Percentiles rank a stretch among this genome's conserved stretches.
Evolutionary conservation across 1,139 yeast species (phyloP).

Genomic region (Suhomyces atakaporum): DNA sequence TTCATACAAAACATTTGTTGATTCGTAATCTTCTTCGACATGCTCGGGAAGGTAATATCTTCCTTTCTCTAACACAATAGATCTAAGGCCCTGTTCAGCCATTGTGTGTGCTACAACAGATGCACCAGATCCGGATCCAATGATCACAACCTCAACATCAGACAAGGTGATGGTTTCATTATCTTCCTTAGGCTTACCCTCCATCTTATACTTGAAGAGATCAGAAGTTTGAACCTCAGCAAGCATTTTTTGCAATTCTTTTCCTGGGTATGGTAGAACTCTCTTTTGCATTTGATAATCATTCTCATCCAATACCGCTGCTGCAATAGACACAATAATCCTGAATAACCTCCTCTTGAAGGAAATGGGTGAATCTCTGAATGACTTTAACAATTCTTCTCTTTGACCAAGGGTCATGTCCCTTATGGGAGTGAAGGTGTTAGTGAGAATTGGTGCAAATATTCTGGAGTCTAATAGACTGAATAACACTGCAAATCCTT

Average conservation of each 20-base stretch:
- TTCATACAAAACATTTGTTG: conserved; percentile 47
- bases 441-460: conserved; percentile 38
- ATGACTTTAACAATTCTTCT: conserved; percentile 31
- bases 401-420: conserved; percentile 40
- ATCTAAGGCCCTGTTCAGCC: conserved; percentile 44
- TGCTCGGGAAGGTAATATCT: conserved; percentile 42
- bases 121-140: conserved; percentile 62
- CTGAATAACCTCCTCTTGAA: conserved; percentile 33
- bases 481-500: conserved; percentile 20
- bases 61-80: conserved; percentile 57
- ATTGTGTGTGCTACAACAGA: conserved; percentile 59
- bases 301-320: conserved; percentile 25
- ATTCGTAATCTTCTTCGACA: conserved; percentile 39
- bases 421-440: conserved; percentile 33
- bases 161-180: conserved; percentile 38
- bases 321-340: conserved; percentile 27
- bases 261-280: conserved; percentile 39
- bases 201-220: conserved; percentile 33
- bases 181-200: conserved; percentile 32
- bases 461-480: conserved; percentile 30
- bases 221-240: conserved; percentile 28
- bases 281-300: conserved; percentile 36
- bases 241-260: conserved; percentile 32
- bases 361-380: conserved; percentile 42
- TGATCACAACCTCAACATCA: conserved; percentile 46